A percentile compares a stretch with the other conserved stretches of the same genome.
These are phyloP conservation scores for Ophiostoma sp. DNA, from an alignment of 2,329 filamentous ascomycete genomes.

Conservation along the genomic window DNA sequence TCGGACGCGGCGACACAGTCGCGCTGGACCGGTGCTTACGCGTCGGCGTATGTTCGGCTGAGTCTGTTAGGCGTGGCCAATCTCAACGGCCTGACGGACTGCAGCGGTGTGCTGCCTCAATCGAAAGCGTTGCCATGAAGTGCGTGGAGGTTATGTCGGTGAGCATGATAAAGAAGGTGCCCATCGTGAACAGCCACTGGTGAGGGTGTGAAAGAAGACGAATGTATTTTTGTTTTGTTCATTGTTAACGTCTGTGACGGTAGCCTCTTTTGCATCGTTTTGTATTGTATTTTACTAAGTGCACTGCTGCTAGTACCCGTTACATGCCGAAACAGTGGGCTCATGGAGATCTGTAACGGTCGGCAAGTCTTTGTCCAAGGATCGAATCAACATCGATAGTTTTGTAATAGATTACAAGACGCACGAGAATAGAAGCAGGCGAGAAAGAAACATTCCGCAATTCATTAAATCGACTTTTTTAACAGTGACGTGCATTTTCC, in stretches of 20 bases:
- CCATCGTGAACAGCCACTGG: not conserved
- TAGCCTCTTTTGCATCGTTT: no score
- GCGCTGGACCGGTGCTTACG: constrained; percentile 47
- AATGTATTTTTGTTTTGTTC: not conserved
- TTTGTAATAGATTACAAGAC: not conserved
- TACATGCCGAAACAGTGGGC: not conserved
- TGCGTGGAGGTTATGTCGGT: not conserved
- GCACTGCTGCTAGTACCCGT: not conserved
- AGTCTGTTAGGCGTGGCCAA: constrained; percentile 58
- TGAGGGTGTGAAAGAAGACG: not conserved
- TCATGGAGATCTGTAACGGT: not conserved
- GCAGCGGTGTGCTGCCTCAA: constrained; percentile 52
- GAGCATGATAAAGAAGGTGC: not conserved
- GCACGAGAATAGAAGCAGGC: not conserved
- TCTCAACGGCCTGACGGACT: constrained; percentile 57
- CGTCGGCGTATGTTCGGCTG: constrained; percentile 55
- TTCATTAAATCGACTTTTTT: not conserved
- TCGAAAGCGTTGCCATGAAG: not conserved
- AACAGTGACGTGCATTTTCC: not conserved
- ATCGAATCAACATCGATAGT: constrained; percentile 1
- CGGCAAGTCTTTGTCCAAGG: no score
- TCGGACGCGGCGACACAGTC: constrained; percentile 37
- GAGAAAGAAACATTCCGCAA: not conserved
- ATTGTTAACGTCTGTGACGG: not conserved
- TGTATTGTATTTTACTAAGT: no score